Evolutionary conservation across 805 yeast species (phyloP).

Genomic region (Schwanniomyces occidentalis): DNA sequence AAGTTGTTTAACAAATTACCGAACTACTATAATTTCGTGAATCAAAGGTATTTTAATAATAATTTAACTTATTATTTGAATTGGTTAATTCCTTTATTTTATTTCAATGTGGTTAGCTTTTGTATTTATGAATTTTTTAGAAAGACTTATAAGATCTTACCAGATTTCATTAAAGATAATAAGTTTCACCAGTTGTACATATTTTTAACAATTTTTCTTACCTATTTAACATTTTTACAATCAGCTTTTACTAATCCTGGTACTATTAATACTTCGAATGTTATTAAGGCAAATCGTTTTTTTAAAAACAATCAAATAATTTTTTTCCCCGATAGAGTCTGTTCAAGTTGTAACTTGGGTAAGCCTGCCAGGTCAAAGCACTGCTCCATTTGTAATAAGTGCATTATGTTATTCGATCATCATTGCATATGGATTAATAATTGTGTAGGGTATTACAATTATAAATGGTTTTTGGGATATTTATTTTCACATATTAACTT

Average conservation of each 20-base stretch:
- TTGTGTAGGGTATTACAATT: conserved; percentile 72
- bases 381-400: conserved; percentile 58
- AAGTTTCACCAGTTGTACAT: conserved; percentile 22
- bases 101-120: conserved; percentile 33
- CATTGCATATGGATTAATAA: conserved; percentile 70
- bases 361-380: conserved; percentile 68
- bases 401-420: conserved; percentile 54
- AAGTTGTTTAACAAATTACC: conserved; percentile 5
- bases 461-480: conserved; percentile 58
- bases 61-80: conserved; percentile 23
- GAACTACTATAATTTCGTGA: conserved; percentile 13
- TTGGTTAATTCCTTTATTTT: conserved; percentile 48
- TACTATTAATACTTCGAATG: conserved; percentile 14
- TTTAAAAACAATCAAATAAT: conserved; percentile 52
- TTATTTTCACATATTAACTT: conserved; percentile 47
- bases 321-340: conserved; percentile 46
- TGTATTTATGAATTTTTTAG: conserved; percentile 34
- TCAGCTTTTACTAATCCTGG: conserved; percentile 50
- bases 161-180: conserved; percentile 8
- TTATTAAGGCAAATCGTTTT: conserved; percentile 7
- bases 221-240: conserved; percentile 35
- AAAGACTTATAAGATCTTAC: conserved; percentile 22
- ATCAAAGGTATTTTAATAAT: conserved; percentile 22
- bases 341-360: conserved; percentile 47
- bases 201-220: conserved; percentile 25